Base-by-base conservation (phyloP, 2,329 filamentous ascomycete genomes). In the Salinomyces thailandicus region DNA sequence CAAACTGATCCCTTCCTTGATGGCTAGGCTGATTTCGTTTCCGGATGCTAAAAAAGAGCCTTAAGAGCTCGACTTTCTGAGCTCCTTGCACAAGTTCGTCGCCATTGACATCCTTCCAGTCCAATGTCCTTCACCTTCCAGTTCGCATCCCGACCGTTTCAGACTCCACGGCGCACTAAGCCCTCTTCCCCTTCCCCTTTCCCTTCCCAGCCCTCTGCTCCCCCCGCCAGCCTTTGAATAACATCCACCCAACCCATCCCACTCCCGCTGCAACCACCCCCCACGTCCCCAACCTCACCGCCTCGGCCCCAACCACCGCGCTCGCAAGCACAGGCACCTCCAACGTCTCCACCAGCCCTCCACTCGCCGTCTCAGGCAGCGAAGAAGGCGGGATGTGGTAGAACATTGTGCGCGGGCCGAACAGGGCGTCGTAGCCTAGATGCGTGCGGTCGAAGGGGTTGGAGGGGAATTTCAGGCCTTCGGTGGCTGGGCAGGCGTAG, bases 361-460 rank as follows among this genome's bases (percentile, higher is more conserved):
- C 37, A 24, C n/a, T 20, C 18, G 36, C 33, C 12, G 22, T 26
- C 22, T 26, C 22, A 7, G 29, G n/a, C 7, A 13, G 11, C 8
- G 18, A 9, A 17, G 40, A 12, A 18, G 67, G 60, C 27, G 58
- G 49, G 6, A 69, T 51, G 55, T 95, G 85, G 69, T 86, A 93
- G 56, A 94, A 95, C 54, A 84, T 69, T 0, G 85, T 93, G 33
- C 75, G 71, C 1, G 75, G 71, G 2, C 73, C 75, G 57, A 95
- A 95, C 6, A 93, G 60, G 0, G 71, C 74, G 46, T 95, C 89
- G 57, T 87, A 95, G 1, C 86, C 87, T n/a, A 95, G 52, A 53
- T 85, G 75, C n/a, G 71, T 65, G 5, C 84, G 69, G 57, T 95
- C 87, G 59, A 96, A 96, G 0, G 89, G 89, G 52, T 82, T 94